These are phyloP conservation scores for Ogataea nakhonphanomensis DNA, from an alignment of 805 yeast genomes.

Conservation along the genomic window DNA sequence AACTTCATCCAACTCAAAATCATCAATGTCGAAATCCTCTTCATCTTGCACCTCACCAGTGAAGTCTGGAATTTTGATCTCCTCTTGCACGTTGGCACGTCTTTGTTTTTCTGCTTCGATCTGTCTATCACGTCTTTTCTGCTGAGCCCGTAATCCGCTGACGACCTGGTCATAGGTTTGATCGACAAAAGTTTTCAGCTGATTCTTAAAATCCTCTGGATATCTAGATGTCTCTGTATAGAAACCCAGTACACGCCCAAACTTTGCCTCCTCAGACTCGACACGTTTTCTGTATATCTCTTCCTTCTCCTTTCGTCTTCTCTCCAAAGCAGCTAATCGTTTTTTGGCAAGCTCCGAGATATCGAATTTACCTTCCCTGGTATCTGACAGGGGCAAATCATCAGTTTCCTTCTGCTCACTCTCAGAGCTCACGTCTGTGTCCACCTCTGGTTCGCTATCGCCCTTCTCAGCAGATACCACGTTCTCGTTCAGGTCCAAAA, in stretches of 20 bases:
- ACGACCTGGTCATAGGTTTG: conserved; percentile 23
- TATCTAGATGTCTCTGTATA: conserved; percentile 23
- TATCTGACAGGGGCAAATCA: conserved; percentile 1
- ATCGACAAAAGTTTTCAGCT: conserved; percentile 17
- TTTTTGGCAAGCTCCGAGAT: conserved; percentile 54
- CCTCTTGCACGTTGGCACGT: conserved; percentile 27
- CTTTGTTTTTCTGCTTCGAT: conserved; percentile 28
- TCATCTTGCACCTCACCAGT: conserved; percentile 20
- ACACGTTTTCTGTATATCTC: conserved; percentile 31
- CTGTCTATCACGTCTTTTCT: conserved; percentile 29
- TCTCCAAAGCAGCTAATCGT: conserved; percentile 38
- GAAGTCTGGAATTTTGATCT: conserved; percentile 16
- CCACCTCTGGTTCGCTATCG: conserved; percentile 18
- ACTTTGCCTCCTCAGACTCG: conserved; percentile 31
- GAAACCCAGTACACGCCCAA: conserved; percentile 32
- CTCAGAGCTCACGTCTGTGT: conserved; percentile 12
- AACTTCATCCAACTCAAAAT: conserved; percentile 30
- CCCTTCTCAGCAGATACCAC: conserved; percentile 10
- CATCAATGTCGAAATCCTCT: conserved; percentile 27
- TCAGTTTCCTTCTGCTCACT: conserved; percentile 2
- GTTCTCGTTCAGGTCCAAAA: conserved; percentile 34
- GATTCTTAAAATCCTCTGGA: conserved; percentile 24
- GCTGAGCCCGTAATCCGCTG: conserved; percentile 31
- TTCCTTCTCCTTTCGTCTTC: conserved; percentile 34
- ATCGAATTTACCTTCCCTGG: conserved; percentile 40